Percentiles rank a stretch among this genome's conserved stretches.
phyloP scores from a whole-genome alignment of 139 green algal genomes.

The Tetradesmus lagerheimii region DNA sequence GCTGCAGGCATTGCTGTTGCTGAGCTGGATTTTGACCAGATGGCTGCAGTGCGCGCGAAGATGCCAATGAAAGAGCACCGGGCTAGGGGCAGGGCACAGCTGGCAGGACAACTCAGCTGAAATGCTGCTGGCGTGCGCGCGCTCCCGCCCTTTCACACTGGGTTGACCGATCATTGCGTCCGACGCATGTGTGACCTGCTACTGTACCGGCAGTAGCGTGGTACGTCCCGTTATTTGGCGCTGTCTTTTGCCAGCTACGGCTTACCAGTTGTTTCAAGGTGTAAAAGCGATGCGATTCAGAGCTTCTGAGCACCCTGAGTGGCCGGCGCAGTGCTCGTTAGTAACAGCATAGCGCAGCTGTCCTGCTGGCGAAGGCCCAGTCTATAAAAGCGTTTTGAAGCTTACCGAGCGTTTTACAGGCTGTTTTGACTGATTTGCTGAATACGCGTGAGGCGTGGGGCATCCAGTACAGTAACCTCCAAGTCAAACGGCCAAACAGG shows the following conservation, averaged over 20 bases:
- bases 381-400: too few species aligned
- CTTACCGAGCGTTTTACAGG: too few species aligned
- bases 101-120: background rate
- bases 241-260: background rate
- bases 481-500: background rate
- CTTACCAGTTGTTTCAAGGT: too few species aligned
- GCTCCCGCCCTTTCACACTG: too few species aligned
- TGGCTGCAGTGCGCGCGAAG: constrained; percentile 57
- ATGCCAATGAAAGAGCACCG: constrained; percentile 73
- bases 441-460: background rate
- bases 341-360: background rate
- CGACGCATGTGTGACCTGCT: background rate
- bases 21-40: constrained; percentile 74
- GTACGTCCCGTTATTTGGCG: background rate
- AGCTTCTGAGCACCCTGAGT: too few species aligned
- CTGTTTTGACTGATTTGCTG: background rate
- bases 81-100: background rate
- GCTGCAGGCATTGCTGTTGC: constrained; percentile 77
- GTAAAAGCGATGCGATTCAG: too few species aligned
- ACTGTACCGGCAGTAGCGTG: background rate
- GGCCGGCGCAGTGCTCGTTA: background rate
- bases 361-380: background rate
- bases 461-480: background rate
- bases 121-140: background rate
- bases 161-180: background rate